These are phyloP conservation scores for Fusarium subglutinans DNA, from an alignment of 2,329 filamentous ascomycete species.

Conservation along the genomic window DNA sequence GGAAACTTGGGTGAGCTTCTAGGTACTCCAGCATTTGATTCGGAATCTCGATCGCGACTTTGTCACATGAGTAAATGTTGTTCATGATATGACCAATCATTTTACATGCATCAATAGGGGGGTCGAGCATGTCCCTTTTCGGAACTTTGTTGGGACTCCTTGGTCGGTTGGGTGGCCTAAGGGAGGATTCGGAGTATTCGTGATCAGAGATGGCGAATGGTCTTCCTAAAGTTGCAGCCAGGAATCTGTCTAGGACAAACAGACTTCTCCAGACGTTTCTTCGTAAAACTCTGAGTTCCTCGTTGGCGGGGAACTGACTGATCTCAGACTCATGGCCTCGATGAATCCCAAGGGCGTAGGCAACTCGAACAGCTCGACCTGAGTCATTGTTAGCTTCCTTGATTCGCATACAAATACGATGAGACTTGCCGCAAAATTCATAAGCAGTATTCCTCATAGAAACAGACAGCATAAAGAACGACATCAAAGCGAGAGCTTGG, in stretches of 20 bases:
- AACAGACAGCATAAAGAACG: slow-evolving; percentile 69
- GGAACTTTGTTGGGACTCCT: not conserved
- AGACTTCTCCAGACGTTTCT: slow-evolving; percentile 71
- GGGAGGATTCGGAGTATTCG: slow-evolving; percentile 64
- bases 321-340: slow-evolving; percentile 64
- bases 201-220: slow-evolving; percentile 70
- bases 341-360: slow-evolving; percentile 70
- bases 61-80: slow-evolving; percentile 67
- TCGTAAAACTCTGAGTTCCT: slow-evolving; percentile 57
- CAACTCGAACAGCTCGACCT: slow-evolving; percentile 72
- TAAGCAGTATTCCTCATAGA: slow-evolving; percentile 72
- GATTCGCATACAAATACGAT: not conserved
- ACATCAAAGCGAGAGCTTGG: slow-evolving; percentile 70
- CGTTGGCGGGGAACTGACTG: slow-evolving; percentile 54
- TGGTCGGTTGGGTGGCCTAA: slow-evolving; percentile 47
- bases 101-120: slow-evolving; percentile 65
- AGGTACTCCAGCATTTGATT: slow-evolving; percentile 60
- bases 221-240: slow-evolving; percentile 69
- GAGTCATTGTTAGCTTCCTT: slow-evolving; percentile 13
- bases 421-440: slow-evolving; percentile 63
- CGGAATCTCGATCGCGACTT: slow-evolving; percentile 65
- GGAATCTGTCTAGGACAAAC: slow-evolving; percentile 71
- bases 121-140: slow-evolving; percentile 55
- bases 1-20: slow-evolving; percentile 58
- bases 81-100: slow-evolving; percentile 67